Conservation (phyloP, 2,329 filamentous ascomycete species). For the Monilinia laxa region DNA sequence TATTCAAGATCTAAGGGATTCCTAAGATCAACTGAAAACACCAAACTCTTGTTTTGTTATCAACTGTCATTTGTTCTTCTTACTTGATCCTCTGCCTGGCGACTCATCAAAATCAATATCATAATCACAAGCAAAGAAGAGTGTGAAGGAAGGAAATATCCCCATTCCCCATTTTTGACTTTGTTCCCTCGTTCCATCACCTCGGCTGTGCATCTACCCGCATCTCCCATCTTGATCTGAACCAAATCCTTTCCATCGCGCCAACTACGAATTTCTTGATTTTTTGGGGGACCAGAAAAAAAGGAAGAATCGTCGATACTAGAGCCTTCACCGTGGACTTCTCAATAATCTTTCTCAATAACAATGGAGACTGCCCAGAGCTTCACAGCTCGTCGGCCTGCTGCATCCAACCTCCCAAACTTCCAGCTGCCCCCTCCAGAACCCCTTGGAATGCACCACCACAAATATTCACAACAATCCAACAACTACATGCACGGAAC, state of each 20-base stretch:
- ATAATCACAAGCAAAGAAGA: conserved; percentile 5
- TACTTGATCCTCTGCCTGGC: not conserved
- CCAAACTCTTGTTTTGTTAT: not conserved
- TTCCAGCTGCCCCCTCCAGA: conserved; percentile 69
- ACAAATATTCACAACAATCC: conserved; percentile 39
- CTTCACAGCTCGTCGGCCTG: conserved; percentile 69
- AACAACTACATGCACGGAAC: conserved; percentile 52
- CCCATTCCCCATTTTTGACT: conserved; percentile 11
- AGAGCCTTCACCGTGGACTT: conserved; percentile 32
- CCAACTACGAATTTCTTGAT: not conserved
- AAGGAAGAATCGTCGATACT: not conserved
- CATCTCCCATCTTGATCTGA: not conserved
- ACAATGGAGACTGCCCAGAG: conserved; percentile 60
- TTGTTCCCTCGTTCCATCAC: conserved; percentile 11
- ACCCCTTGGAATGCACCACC: conserved; percentile 47
- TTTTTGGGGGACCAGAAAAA: not conserved
- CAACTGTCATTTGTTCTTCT: too few relatives aligned
- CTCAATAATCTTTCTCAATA: conserved; percentile 33
- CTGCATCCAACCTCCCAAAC: conserved; percentile 64
- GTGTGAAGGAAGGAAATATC: not conserved
- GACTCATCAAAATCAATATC: not conserved
- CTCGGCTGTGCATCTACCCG: conserved; percentile 16
- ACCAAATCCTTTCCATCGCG: conserved; percentile 7
- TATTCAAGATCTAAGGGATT: not conserved
- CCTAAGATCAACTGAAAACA: not conserved